A percentile compares a stretch with the other conserved stretches of the same genome.
These are phyloP conservation scores for Kwoniella pini DNA, from an alignment of 768 basidiomycete genomes.

Conservation along the genomic window DNA sequence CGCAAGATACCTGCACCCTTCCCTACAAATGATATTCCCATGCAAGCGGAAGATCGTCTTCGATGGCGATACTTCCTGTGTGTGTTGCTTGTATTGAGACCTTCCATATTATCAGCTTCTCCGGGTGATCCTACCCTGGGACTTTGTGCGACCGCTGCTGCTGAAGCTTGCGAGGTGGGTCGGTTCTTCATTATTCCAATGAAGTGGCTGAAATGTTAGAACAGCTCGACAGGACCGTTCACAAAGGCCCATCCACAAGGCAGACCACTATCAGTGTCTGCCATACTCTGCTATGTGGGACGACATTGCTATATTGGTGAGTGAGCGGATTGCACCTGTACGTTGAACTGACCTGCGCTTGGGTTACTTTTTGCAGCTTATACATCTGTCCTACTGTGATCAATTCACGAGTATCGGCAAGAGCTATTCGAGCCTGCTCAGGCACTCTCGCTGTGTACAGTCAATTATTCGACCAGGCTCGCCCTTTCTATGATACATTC, in stretches of 20 bases:
- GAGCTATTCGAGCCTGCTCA: constrained; percentile 17
- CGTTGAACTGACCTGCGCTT: too few relatives aligned
- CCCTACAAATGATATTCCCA: neutral
- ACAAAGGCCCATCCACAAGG: constrained; percentile 7
- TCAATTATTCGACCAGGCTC: constrained; percentile 8
- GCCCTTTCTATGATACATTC: constrained; percentile 8
- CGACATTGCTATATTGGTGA: constrained; percentile 15
- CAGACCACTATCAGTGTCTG: constrained; percentile 17
- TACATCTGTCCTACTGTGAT: constrained; percentile 8
- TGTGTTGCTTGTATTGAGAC: constrained; percentile 17
- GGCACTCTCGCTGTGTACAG: constrained; percentile 10
- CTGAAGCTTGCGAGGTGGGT: constrained; percentile 27
- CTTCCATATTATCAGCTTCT: constrained; percentile 10
- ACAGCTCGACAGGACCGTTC: constrained; percentile 19
- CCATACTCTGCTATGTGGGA: constrained; percentile 14
- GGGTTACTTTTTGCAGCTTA: constrained; percentile 7
- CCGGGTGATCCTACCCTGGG: constrained; percentile 19
- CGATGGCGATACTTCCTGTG: constrained; percentile 19
- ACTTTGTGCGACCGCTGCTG: constrained; percentile 23
- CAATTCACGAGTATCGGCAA: neutral
- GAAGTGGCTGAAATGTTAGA: neutral
- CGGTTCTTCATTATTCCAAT: neutral
- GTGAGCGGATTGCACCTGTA: neutral
- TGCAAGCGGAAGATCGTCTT: constrained; percentile 11
- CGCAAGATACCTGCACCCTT: constrained; percentile 1